Conservation (phyloP, 164 flowering plant species). For the Umbellularia californica region DNA sequence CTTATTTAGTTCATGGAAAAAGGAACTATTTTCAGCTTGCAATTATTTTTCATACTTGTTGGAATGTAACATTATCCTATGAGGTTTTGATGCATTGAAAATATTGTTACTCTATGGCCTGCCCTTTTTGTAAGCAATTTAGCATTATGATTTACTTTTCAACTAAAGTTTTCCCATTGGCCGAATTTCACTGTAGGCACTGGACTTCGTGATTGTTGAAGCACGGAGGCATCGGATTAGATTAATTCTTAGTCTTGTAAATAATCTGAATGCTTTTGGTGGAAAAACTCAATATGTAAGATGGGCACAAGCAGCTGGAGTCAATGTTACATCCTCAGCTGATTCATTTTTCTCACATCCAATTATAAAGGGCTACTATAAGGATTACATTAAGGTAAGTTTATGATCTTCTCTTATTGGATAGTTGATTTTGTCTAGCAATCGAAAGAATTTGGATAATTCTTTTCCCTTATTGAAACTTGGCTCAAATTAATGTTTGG, state of each 20-base stretch:
- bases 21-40: background rate
- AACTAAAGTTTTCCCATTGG: background rate
- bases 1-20: background rate
- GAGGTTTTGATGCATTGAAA: background rate
- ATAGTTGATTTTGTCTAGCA: background rate
- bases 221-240: constrained; percentile 50
- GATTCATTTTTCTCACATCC: constrained; percentile 60
- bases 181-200: constrained; percentile 34
- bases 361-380: constrained; percentile 39
- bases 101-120: background rate
- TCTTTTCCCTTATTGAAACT: background rate
- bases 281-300: constrained; percentile 58
- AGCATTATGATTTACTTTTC: background rate
- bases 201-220: constrained; percentile 58
- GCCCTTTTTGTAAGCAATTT: background rate
- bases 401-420: background rate
- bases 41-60: no score
- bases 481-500: background rate
- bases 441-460: background rate
- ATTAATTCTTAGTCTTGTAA: constrained; percentile 56
- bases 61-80: background rate
- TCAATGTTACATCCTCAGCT: constrained; percentile 30
- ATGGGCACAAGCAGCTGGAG: constrained; percentile 57
- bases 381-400: constrained; percentile 50
- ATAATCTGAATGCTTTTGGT: constrained; percentile 59